Evolutionary conservation across 805 yeast genomes (phyloP), one percentile per base, ranked within the genome.

Genomic region (Alloascoidea hylecoeti): DNA sequence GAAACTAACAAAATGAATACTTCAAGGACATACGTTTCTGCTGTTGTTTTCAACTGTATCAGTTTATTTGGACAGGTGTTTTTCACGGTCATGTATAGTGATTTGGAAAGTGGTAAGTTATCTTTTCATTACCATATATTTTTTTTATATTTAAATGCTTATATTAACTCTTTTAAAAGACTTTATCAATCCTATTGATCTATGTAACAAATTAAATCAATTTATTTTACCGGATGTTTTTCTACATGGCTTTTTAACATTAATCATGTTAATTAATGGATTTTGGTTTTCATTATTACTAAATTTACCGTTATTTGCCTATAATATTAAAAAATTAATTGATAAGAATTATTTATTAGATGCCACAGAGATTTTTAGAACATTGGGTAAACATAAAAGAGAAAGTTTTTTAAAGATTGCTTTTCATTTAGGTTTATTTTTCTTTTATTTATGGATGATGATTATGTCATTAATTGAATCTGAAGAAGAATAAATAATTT

Each of bases 321-420:
- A 68, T 68, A 92, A 92, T 57, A 75, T 66, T 42, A 78, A 80
- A 66, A 83, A 83, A 59, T 72, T 84, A 52, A 61, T 78, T 58
- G 74, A 72, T 50, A 85, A 84, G 60, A 76, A 78, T 56, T 88
- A 89, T 56, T 64, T 83, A 45, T 75, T 88, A 57, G 98, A 92
- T 59, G 97, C 97, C 42, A 89, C 98, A 34, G 96, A 89, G 60
- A 92, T 89, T 52, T 92, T 92, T 64, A 75, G 97, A 66, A 88
- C 96, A 33, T 72, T 89, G 53, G 72, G 84, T 50, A 83, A 80
- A 55, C 95, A 88, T 66, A 89, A 92, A 73, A 81, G 80, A 58
- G 97, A 88, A 63, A 72, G 85, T 43, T 86, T 88, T 56, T 61
- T 83, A 57, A 89, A 89, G 60, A 72, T 92, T 49, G 96, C 92